Evolutionary conservation across 1,139 yeast species (phyloP).

Genomic region (Scheffersomyces illinoinensis): DNA sequence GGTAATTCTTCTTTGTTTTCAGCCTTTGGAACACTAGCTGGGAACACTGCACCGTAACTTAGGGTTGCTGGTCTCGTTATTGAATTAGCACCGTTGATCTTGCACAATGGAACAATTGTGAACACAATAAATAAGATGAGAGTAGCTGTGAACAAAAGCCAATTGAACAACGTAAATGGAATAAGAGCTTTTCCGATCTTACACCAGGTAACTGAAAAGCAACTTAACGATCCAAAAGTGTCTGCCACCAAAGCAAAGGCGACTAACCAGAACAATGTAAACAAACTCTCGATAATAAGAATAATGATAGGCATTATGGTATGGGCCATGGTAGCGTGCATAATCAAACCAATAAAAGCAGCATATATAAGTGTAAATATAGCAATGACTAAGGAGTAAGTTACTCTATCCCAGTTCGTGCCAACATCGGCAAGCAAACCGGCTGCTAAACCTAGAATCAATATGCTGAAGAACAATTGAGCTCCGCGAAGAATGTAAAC

Average conservation of each 20-base stretch:
- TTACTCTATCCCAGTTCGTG: constrained; percentile 14
- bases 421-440: constrained; percentile 16
- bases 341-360: constrained; percentile 1
- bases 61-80: not conserved
- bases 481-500: constrained; percentile 1
- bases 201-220: constrained; percentile 15
- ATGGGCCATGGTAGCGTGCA: not conserved
- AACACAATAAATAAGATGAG: constrained; percentile 22
- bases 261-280: constrained; percentile 18
- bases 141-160: constrained; percentile 26
- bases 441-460: constrained; percentile 28
- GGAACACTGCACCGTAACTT: not conserved
- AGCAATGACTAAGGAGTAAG: constrained; percentile 22
- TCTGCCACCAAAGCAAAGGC: constrained; percentile 25
- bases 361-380: constrained; percentile 22
- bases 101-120: constrained; percentile 21
- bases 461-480: constrained; percentile 25
- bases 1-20: not conserved
- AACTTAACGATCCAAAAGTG: constrained; percentile 18
- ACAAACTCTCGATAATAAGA: constrained; percentile 21
- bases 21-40: not conserved
- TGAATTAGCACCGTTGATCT: not conserved
- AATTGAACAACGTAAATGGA: constrained; percentile 30
- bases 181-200: constrained; percentile 27
- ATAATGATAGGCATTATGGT: constrained; percentile 4